Percentiles rank a stretch among this genome's conserved stretches.
Conservation (phyloP, 345 rosid species). For the Balakata baccata region DNA sequence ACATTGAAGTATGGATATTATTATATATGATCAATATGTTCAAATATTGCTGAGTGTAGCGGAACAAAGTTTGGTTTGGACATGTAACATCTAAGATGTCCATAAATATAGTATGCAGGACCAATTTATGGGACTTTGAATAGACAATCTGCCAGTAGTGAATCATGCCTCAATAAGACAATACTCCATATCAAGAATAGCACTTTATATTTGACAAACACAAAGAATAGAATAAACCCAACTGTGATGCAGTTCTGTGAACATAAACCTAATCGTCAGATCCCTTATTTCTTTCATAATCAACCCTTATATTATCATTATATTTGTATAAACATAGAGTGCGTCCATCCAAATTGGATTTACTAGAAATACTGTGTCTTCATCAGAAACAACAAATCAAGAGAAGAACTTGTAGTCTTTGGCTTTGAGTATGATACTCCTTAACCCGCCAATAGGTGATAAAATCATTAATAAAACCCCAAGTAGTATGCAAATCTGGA, state of each 20-base stretch:
- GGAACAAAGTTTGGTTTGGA: too few species aligned
- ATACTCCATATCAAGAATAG: too few species aligned
- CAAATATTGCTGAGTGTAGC: too few species aligned
- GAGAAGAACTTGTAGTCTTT: slow-evolving; percentile 54
- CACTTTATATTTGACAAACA: not conserved
- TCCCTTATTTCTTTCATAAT: not conserved
- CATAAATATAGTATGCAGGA: too few species aligned
- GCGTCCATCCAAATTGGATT: not conserved
- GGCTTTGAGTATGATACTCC: slow-evolving; percentile 59
- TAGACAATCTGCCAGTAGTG: too few species aligned
- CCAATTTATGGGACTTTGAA: too few species aligned
- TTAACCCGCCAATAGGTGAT: slow-evolving; percentile 78
- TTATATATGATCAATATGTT: too few species aligned
- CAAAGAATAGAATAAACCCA: not conserved
- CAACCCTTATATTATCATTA: too few species aligned
- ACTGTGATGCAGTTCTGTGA: slow-evolving; percentile 1
- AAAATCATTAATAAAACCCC: slow-evolving; percentile 66
- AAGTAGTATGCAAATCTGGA: slow-evolving; percentile 67
- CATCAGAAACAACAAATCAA: slow-evolving; percentile 15
- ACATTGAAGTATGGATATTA: too few species aligned
- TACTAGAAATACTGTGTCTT: too few species aligned
- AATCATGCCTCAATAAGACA: too few species aligned
- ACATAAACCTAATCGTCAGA: not conserved
- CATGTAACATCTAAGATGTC: too few species aligned
- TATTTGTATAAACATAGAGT: not conserved